phyloP scores from a whole-genome alignment of 495 filamentous ascomycete genomes.

The Aspergillus asperescens region DNA sequence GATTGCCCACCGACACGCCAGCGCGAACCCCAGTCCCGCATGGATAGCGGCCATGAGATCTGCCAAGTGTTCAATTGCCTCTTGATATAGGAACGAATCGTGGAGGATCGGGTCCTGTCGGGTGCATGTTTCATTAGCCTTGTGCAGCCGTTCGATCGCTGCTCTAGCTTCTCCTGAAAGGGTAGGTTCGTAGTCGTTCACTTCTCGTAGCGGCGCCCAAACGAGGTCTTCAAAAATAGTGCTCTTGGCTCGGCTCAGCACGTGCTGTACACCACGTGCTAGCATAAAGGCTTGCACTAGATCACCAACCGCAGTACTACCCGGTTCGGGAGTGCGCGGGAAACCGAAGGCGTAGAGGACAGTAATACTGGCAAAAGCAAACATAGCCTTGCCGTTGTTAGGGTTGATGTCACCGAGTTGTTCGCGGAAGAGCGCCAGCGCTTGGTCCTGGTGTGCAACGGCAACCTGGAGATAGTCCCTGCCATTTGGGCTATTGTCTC shows the following conservation, averaged over 20 bases:
- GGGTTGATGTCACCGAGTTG: conserved; percentile 37
- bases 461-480: conserved; percentile 35
- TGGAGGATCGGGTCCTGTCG: conserved; percentile 26
- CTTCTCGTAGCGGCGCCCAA: conserved; percentile 27
- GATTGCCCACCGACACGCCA: conserved; percentile 43
- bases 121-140: conserved; percentile 26
- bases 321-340: conserved; percentile 32
- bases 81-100: conserved; percentile 30
- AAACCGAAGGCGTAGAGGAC: conserved; percentile 49
- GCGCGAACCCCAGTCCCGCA: conserved; percentile 23
- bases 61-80: conserved; percentile 30
- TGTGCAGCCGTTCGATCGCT: conserved; percentile 23
- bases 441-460: conserved; percentile 44
- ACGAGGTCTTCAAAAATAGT: conserved; percentile 19
- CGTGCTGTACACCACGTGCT: conserved; percentile 42
- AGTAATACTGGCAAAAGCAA: conserved; percentile 46
- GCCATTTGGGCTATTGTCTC: neutral
- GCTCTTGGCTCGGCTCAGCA: conserved; percentile 28
- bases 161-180: conserved; percentile 20
- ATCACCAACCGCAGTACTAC: conserved; percentile 36
- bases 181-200: conserved; percentile 21
- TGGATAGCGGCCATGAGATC: conserved; percentile 28
- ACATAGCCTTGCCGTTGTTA: conserved; percentile 46
- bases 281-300: conserved; percentile 41
- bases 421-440: conserved; percentile 42